Conservation (phyloP, 352 stramenopile genomes). For the Phytophthora boehmeriae region DNA sequence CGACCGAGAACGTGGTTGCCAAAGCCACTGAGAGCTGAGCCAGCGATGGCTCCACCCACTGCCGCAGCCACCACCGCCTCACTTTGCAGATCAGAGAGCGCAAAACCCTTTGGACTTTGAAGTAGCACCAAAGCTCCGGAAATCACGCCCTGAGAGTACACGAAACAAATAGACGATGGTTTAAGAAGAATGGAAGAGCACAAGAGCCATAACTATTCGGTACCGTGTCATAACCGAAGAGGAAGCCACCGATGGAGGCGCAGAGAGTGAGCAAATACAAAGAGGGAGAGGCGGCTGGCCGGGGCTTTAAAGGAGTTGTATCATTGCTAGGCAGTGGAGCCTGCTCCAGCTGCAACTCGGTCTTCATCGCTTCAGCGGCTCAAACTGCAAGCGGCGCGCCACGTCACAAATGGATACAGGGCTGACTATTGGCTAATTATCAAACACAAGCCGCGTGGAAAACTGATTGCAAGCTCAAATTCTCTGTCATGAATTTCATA, state of each 20-base stretch:
- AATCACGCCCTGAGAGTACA: conserved; percentile 64
- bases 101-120: conserved; percentile 64
- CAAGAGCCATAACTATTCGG: conserved; percentile 3
- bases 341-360: not conserved
- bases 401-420: conserved; percentile 15
- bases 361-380: conserved; percentile 9
- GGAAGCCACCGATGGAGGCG: conserved; percentile 78
- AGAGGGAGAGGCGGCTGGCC: conserved; percentile 25
- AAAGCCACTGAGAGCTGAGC: conserved; percentile 58
- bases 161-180: no score
- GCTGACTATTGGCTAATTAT: no score
- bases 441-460: no score
- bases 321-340: conserved; percentile 6
- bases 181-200: conserved; percentile 2
- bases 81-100: conserved; percentile 61
- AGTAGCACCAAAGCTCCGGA: conserved; percentile 78
- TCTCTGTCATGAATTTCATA: no score
- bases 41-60: conserved; percentile 73
- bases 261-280: conserved; percentile 76
- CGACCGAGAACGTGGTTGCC: conserved; percentile 68
- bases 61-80: conserved; percentile 75
- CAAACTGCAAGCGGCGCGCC: conserved; percentile 23
- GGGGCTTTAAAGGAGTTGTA: conserved; percentile 1
- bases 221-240: conserved; percentile 86
- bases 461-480: conserved; percentile 22